A percentile compares a stretch with the other conserved stretches of the same genome.
phyloP scores from a whole-genome alignment of 2,329 filamentous ascomycete species.

The Fusarium newnesense region DNA sequence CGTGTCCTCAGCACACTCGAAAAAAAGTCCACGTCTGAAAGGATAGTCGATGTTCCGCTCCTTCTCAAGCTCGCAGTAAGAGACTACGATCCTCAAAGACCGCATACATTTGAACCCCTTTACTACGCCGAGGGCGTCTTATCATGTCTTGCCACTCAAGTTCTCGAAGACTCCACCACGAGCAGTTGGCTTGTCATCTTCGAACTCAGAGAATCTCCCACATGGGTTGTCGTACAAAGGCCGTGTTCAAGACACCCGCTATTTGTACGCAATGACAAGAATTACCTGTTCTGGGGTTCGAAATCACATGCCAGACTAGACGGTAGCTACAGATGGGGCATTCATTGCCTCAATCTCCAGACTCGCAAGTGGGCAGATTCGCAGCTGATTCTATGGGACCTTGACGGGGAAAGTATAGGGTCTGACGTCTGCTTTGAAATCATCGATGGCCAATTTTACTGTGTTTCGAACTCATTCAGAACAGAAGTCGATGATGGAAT shows the following conservation, averaged over 20 bases:
- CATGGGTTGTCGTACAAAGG: slow-evolving; percentile 53
- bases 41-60: slow-evolving; percentile 63
- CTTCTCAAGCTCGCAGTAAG: slow-evolving; percentile 52
- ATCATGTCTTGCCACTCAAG: slow-evolving; percentile 65
- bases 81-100: slow-evolving; percentile 46
- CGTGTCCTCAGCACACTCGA: slow-evolving; percentile 68
- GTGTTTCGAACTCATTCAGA: slow-evolving; percentile 72
- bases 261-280: slow-evolving; percentile 72
- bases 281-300: slow-evolving; percentile 74
- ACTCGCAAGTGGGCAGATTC: slow-evolving; percentile 52
- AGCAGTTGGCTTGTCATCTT: slow-evolving; percentile 63
- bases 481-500: slow-evolving; percentile 72
- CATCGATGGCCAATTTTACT: slow-evolving; percentile 73
- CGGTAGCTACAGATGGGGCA: slow-evolving; percentile 70
- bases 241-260: slow-evolving; percentile 64
- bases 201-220: slow-evolving; percentile 52
- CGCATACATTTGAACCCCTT: slow-evolving; percentile 64
- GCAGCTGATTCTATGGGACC: slow-evolving; percentile 63
- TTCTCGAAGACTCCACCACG: slow-evolving; percentile 44
- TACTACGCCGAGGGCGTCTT: slow-evolving; percentile 67
- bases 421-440: slow-evolving; percentile 78
- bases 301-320: slow-evolving; percentile 64
- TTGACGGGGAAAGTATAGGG: slow-evolving; percentile 73
- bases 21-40: slow-evolving; percentile 58
- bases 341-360: slow-evolving; percentile 63